Conservation (phyloP, 192 early-diverging fungal species). For the Powellomyces hirtus region DNA sequence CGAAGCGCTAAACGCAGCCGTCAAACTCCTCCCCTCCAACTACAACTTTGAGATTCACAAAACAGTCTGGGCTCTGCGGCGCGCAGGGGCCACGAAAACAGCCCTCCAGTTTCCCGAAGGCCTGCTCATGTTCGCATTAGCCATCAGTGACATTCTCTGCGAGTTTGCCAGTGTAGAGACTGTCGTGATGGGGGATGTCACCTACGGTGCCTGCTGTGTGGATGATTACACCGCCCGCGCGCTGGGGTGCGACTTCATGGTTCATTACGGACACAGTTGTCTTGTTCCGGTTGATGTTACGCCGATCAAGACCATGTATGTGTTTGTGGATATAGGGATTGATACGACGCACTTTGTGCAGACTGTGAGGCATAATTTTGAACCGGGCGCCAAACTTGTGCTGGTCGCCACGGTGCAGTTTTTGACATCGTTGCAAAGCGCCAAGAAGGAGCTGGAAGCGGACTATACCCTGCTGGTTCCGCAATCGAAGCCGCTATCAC, state of each 20-base stretch:
- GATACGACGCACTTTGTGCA: conserved; percentile 90
- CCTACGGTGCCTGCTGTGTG: conserved; percentile 98
- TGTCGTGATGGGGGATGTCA: conserved; percentile 98
- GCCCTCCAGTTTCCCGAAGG: conserved; percentile 98
- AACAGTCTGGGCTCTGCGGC: conserved; percentile 84
- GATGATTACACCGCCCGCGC: conserved; percentile 94
- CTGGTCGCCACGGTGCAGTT: conserved; percentile 96
- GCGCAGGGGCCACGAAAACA: conserved; percentile 74
- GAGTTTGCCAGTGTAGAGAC: conserved; percentile 83
- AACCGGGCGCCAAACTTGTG: conserved; percentile 61
- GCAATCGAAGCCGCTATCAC: conserved; percentile 91
- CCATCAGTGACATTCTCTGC: conserved; percentile 91
- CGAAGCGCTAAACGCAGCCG: conserved; percentile 75
- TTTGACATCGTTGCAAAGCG: conserved; percentile 78
- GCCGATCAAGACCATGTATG: conserved; percentile 91
- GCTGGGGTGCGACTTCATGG: conserved; percentile 94
- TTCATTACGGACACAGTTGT: conserved; percentile 98
- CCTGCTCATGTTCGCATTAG: conserved; percentile 88
- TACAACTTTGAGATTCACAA: conserved; percentile 99
- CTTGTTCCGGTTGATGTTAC: conserved; percentile 94
- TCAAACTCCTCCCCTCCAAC: conserved; percentile 83
- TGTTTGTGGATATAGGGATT: conserved; percentile 98
- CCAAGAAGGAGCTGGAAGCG: conserved; percentile 56
- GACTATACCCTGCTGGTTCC: conserved; percentile 77
- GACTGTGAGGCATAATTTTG: conserved; percentile 86